Evolutionary conservation across 1,284 basidiomycete genomes (phyloP), one percentile per base, ranked within the genome.

Genomic region (Apiotrichum gamsii): DNA sequence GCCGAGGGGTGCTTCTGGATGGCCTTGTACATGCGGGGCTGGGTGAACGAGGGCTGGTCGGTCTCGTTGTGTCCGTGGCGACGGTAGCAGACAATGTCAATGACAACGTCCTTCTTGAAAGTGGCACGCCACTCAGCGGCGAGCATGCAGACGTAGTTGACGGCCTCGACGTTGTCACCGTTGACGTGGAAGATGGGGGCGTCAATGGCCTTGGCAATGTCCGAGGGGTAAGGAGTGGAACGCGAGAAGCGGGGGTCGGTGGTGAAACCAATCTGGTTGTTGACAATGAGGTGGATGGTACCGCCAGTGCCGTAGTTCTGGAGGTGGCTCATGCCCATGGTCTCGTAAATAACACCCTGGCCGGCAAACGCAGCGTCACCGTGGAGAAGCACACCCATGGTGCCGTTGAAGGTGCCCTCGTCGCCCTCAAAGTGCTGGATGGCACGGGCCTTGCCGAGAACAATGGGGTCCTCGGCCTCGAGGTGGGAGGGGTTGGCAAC

Each of bases 261-360:
- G 52, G 95, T 99, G 79, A 99, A 99, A 58, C 95, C 95, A 56
- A 98, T 96, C 74, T 99, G 95, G 77, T 99, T 99, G 80, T 99
- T 99, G 64, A 99, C 91, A 64, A 99, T 93, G 57, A 98, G 78
- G 72, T 98, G 95, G 62, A 98, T 89, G 38, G 95, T 98, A 55
- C 95, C 95, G 54, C 95, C 95, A 16, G 93, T 96, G 41, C 93
- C 91, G 73, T 96, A 99, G 75, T 82, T 83, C 38, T 90, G 90
- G 39, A 99, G 79, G 70, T 87, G 90, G 77, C 93, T 87, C 80
- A 98, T 89, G 66, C 95, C 95, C 88, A 96, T 96, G 33, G 94
- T 97, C 78, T 99, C 95, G 75, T 98, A 99, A 33, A 98, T 93
- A 52, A 98, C 79, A 75, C 95, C 95, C 72, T 99, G 95, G 30